phyloP scores from a whole-genome alignment of 1,139 yeast species.

The Geotrichum aggregatum region DNA sequence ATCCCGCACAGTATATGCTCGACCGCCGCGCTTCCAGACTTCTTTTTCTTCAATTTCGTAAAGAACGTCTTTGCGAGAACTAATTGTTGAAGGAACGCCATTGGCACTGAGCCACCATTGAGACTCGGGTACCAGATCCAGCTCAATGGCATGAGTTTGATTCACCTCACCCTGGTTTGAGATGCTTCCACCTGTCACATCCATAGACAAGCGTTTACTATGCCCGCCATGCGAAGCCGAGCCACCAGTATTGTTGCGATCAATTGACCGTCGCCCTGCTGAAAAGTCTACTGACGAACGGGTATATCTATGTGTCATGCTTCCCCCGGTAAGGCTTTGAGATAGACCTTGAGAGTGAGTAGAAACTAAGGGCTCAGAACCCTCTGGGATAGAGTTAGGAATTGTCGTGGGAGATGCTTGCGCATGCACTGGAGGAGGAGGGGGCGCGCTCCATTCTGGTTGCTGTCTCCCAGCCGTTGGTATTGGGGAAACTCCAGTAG shows the following conservation, averaged over 20 bases:
- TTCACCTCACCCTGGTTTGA: neutral
- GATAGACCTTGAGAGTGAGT: constrained; percentile 20
- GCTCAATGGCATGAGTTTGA: constrained; percentile 24
- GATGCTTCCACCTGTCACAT: neutral
- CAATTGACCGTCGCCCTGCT: constrained; percentile 1
- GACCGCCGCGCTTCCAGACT: constrained; percentile 55
- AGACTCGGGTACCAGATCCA: constrained; percentile 40
- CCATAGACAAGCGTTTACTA: neutral
- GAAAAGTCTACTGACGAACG: neutral
- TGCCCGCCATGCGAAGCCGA: neutral
- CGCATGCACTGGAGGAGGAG: constrained; percentile 29
- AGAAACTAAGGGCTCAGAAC: constrained; percentile 18
- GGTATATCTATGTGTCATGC: constrained; percentile 5
- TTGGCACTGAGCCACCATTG: constrained; percentile 63
- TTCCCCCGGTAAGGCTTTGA: constrained; percentile 5
- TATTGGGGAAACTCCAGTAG: constrained; percentile 17
- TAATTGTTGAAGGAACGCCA: constrained; percentile 56
- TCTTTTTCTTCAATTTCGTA: constrained; percentile 63
- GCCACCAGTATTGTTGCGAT: neutral
- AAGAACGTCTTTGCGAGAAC: constrained; percentile 43
- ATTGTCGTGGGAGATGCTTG: constrained; percentile 22
- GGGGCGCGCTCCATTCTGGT: constrained; percentile 26
- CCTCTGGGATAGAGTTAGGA: constrained; percentile 25
- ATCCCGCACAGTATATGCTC: constrained; percentile 53
- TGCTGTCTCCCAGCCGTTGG: constrained; percentile 18